Evolutionary conservation across 768 basidiomycete genomes (phyloP), one percentile per base, ranked within the genome.

Genomic region (Rhizopogon sp.): DNA sequence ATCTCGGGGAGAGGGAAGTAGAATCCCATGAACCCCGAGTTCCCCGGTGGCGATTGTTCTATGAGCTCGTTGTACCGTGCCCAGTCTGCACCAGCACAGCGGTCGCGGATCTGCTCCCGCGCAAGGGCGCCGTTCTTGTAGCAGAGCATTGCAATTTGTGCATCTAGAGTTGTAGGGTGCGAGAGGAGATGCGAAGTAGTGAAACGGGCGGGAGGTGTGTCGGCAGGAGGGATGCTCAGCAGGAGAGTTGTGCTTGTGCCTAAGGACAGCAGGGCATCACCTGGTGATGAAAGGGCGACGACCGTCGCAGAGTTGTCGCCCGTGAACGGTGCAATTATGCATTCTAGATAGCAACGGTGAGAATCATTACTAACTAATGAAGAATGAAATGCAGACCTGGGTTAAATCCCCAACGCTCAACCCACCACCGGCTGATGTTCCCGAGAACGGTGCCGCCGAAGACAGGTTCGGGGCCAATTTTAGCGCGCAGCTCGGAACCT

Each of bases 231-330:
- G 28, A 87, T 83, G 22, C 86, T 88, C 41, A 95, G 79, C 16
- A 95, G 79, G 59, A 93, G 81, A 3, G 92, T 94, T 1, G 91
- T 93, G 0, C 91, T 93, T 11, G 92, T 96, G 22, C 93, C 93
- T 20, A 94, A 78, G 8, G 91, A 93, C 28, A 94, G 80, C 17
- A 94, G 74, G 17, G 89, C 92, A 63, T 94, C 91, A 49, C 88
- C 88, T 1, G 88, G 84, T 13, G 81, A 81, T 29, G 85, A 85
- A 31, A 89, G 73, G 0, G 85, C 82, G 50, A 90, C 79, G 52
- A 93, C 83, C 11, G 90, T 90, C 3, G 90, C 88, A 6, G 91
- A 88, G 67, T 96, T 96, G 66, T 96, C 93, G 3, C 93, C 93
- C 0, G 90, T 93, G 65, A 93, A 92, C 0, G 90, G 88, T 3